Percentiles rank a stretch among this genome's conserved stretches.
phyloP scores from a whole-genome alignment of 2,329 filamentous ascomycete genomes.

The Epichloe festucae region DNA sequence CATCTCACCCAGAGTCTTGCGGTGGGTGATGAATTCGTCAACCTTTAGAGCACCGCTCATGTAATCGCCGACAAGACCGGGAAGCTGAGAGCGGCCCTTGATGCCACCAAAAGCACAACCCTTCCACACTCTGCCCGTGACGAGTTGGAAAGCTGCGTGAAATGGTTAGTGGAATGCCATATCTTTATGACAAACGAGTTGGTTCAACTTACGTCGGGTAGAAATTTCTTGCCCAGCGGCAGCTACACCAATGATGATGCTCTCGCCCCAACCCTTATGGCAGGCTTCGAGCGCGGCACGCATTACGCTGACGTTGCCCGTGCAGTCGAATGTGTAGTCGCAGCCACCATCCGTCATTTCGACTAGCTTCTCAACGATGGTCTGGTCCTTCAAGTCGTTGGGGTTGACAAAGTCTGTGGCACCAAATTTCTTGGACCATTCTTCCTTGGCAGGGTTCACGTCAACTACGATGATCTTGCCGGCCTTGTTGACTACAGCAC shows the following conservation, averaged over 20 bases:
- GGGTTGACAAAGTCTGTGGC: conserved; percentile 97
- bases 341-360: conserved; percentile 97
- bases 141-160: conserved; percentile 79
- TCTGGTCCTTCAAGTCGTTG: conserved; percentile 61
- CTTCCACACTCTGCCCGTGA: conserved; percentile 95
- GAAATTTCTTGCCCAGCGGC: conserved; percentile 92
- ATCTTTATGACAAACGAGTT: background rate
- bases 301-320: conserved; percentile 94
- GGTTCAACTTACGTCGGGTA: conserved; percentile 63
- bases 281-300: conserved; percentile 89
- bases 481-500: conserved; percentile 73
- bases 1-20: conserved; percentile 69
- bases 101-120: conserved; percentile 96
- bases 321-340: conserved; percentile 99
- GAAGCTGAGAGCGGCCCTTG: conserved; percentile 90
- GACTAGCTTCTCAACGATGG: conserved; percentile 80
- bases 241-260: conserved; percentile 94
- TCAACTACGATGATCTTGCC: conserved; percentile 60
- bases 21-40: conserved; percentile 98
- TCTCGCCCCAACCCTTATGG: conserved; percentile 99
- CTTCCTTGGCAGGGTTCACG: conserved; percentile 81
- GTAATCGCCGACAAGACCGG: conserved; percentile 79
- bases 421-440: conserved; percentile 87
- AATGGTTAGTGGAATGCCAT: background rate
- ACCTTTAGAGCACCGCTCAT: conserved; percentile 85